These are phyloP conservation scores for Fragaria iinumae DNA, from an alignment of 306 rosid genomes.

Conservation along the genomic window DNA sequence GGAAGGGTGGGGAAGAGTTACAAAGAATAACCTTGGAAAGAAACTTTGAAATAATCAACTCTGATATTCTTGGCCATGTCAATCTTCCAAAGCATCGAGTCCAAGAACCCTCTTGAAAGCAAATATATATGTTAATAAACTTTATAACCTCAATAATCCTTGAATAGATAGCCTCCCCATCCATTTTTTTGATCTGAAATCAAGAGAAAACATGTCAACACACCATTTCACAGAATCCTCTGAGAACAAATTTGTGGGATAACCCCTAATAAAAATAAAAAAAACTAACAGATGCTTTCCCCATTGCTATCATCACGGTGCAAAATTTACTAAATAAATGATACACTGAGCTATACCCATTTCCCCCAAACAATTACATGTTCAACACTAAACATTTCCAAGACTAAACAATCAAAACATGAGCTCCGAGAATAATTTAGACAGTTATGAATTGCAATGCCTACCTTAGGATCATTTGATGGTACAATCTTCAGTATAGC, in stretches of 20 bases:
- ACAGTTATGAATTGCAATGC: constrained; percentile 11
- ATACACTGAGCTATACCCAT: not conserved
- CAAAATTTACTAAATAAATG: not conserved
- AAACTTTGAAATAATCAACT: constrained; percentile 74
- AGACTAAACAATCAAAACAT: not conserved
- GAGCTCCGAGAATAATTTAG: not conserved
- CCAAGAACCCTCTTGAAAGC: constrained; percentile 71
- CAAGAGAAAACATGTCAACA: constrained; percentile 14
- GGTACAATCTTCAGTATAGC: constrained; percentile 59
- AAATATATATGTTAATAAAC: constrained; percentile 58
- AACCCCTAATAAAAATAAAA: not conserved
- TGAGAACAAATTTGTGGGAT: not conserved
- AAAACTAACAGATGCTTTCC: not conserved
- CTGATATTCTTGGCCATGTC: constrained; percentile 94
- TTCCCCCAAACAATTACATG: not conserved
- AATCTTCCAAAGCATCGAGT: constrained; percentile 72
- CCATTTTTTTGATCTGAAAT: constrained; percentile 56
- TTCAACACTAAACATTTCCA: not conserved
- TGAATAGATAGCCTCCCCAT: constrained; percentile 66
- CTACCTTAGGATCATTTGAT: constrained; percentile 52
- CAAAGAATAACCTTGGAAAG: constrained; percentile 72
- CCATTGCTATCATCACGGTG: not conserved
- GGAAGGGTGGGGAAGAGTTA: not conserved
- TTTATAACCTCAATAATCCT: constrained; percentile 55
- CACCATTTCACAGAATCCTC: constrained; percentile 13